Evolutionary conservation across 192 early-diverging fungal species (phyloP).

Genomic region (Coemansia sp.): DNA sequence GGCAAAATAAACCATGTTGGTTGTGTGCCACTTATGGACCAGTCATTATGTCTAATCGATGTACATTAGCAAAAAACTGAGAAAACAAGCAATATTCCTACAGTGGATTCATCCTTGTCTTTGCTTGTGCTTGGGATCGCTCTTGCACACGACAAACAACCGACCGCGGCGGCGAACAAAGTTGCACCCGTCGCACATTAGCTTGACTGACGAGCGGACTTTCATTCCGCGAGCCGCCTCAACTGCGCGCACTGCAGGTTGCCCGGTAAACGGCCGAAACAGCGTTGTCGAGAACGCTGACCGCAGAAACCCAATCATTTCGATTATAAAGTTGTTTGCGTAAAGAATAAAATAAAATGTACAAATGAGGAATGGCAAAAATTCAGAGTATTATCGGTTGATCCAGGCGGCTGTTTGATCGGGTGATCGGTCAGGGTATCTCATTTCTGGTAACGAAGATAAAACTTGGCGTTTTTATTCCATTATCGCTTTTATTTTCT

Average conservation of each 20-base stretch:
- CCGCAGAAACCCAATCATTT: conserved; percentile 38
- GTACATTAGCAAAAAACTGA: background rate
- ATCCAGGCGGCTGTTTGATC: too few relatives aligned
- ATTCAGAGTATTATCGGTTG: background rate
- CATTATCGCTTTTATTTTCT: background rate
- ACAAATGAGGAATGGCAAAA: background rate
- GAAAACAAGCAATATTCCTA: background rate
- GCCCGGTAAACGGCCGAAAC: conserved; percentile 40
- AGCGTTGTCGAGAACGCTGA: conserved; percentile 23
- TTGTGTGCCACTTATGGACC: too few relatives aligned
- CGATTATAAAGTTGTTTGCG: background rate
- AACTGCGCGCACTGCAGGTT: conserved; percentile 1
- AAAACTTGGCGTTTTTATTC: too few relatives aligned
- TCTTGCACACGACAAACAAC: conserved; percentile 84
- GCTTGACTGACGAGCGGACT: conserved; percentile 84
- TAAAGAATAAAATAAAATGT: too few relatives aligned
- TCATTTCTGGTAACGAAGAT: too few relatives aligned
- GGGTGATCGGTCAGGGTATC: too few relatives aligned
- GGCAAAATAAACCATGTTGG: too few relatives aligned
- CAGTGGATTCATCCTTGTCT: conserved; percentile 51
- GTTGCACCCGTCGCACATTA: conserved; percentile 86
- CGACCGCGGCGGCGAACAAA: conserved; percentile 82
- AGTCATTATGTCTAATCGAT: too few relatives aligned
- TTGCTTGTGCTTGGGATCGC: conserved; percentile 95
- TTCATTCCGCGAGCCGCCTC: conserved; percentile 70